Conservation (phyloP, 2,329 filamentous ascomycete genomes). For the Pleomassaria siparia region DNA sequence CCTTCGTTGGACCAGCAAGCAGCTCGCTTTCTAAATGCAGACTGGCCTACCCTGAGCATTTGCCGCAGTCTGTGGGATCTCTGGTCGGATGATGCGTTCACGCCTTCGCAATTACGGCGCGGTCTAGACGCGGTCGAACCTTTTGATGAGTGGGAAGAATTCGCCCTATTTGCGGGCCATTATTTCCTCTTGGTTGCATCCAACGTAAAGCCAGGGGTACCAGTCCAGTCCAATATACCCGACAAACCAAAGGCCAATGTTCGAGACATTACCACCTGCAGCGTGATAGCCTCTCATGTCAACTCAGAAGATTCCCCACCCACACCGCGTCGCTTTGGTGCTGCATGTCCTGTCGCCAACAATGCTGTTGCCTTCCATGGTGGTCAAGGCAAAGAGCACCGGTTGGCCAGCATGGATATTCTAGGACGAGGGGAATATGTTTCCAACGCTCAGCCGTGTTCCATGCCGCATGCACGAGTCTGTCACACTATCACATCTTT, state of each 20-base stretch:
- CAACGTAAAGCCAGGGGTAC: constrained; percentile 32
- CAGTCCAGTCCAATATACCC: constrained; percentile 12
- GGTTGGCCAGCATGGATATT: constrained; percentile 50
- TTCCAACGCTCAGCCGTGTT: constrained; percentile 35
- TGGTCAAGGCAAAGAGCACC: constrained; percentile 51
- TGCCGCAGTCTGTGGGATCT: constrained; percentile 74
- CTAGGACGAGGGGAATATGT: constrained; percentile 29
- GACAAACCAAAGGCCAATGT: constrained; percentile 7
- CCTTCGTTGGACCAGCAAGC: constrained; percentile 67
- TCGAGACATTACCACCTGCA: constrained; percentile 8
- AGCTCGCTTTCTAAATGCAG: constrained; percentile 66
- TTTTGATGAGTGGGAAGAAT: constrained; percentile 97
- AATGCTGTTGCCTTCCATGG: constrained; percentile 45
- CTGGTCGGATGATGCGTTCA: constrained; percentile 71
- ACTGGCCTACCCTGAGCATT: constrained; percentile 65
- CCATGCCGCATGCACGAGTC: constrained; percentile 50
- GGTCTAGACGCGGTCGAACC: constrained; percentile 71
- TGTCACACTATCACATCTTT: constrained; percentile 77
- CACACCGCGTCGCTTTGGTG: constrained; percentile 43
- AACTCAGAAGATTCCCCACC: constrained; percentile 11
- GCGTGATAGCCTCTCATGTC: constrained; percentile 16
- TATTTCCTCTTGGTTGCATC: constrained; percentile 76
- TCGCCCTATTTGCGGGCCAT: constrained; percentile 80
- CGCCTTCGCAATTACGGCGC: constrained; percentile 61
- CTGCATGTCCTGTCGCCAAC: constrained; percentile 34